A percentile compares a stretch with the other conserved stretches of the same genome.
These are phyloP conservation scores for Cordyceps sp. DNA, from an alignment of 2,329 filamentous ascomycete genomes.

Conservation along the genomic window DNA sequence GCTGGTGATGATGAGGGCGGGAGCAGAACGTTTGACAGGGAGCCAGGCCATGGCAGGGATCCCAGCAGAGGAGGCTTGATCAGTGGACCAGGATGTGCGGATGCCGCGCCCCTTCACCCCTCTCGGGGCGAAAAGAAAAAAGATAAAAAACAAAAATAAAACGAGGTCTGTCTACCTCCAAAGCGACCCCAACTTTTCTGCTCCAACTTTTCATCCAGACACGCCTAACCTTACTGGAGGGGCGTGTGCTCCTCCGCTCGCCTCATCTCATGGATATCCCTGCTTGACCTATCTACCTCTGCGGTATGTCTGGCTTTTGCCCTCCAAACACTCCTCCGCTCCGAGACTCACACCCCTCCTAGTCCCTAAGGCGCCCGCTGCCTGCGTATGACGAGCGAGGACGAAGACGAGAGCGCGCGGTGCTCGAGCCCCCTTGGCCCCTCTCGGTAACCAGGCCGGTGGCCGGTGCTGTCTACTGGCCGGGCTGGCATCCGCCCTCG, in stretches of 20 bases:
- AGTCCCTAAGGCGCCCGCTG: neutral
- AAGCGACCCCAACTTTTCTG: conserved; percentile 1
- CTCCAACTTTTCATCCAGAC: conserved; percentile 4
- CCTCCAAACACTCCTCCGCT: no score
- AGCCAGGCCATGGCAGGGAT: neutral
- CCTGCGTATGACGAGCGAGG: no score
- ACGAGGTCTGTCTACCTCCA: neutral
- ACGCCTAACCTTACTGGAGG: no score
- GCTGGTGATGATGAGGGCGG: no score
- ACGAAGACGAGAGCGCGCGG: no score
- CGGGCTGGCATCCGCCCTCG: neutral
- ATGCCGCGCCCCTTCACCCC: neutral
- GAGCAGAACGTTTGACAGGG: conserved; percentile 1
- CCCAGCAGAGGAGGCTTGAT: conserved; percentile 1
- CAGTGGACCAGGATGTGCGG: neutral
- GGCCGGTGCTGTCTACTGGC: neutral
- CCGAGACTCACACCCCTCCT: neutral
- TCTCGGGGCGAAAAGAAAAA: no score
- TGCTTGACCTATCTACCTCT: no score
- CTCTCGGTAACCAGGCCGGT: neutral
- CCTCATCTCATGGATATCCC: no score
- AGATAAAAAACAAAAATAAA: no score
- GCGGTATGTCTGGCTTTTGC: no score
- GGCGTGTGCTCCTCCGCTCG: no score
- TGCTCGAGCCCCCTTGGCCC: neutral